These are phyloP conservation scores for Candida railenensis DNA, from an alignment of 805 yeast species.

Conservation along the genomic window DNA sequence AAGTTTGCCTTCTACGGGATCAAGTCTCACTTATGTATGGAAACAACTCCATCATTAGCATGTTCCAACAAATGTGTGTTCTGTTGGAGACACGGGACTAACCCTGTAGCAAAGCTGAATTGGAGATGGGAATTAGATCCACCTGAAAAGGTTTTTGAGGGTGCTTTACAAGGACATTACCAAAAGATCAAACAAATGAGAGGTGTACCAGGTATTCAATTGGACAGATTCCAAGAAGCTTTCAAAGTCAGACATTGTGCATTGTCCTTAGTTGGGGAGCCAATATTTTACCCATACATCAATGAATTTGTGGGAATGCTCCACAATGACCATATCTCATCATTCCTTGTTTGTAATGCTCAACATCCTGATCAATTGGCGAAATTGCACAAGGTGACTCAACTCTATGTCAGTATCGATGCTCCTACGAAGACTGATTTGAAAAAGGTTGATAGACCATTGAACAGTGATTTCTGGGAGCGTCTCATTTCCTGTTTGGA, in stretches of 20 bases:
- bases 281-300: constrained; percentile 89
- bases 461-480: constrained; percentile 92
- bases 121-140: constrained; percentile 97
- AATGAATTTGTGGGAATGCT: constrained; percentile 79
- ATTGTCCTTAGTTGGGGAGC: constrained; percentile 89
- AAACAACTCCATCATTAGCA: constrained; percentile 88
- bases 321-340: constrained; percentile 77
- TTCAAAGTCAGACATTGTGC: constrained; percentile 91
- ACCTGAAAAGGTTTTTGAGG: constrained; percentile 79
- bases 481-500: constrained; percentile 78
- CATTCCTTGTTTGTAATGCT: constrained; percentile 91
- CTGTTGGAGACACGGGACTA: constrained; percentile 97
- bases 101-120: constrained; percentile 86
- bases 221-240: constrained; percentile 88
- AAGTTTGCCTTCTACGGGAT: constrained; percentile 92
- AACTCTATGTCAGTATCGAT: constrained; percentile 88
- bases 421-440: constrained; percentile 84
- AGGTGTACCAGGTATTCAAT: constrained; percentile 92
- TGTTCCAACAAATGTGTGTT: constrained; percentile 95
- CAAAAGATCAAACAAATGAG: constrained; percentile 90
- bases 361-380: constrained; percentile 88
- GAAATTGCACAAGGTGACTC: constrained; percentile 74
- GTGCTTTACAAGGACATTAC: constrained; percentile 87
- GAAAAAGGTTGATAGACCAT: constrained; percentile 83
- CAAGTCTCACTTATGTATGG: constrained; percentile 90